Evolutionary conservation across 352 stramenopile genomes (phyloP).

Genomic region (Globisporangium ultimum): DNA sequence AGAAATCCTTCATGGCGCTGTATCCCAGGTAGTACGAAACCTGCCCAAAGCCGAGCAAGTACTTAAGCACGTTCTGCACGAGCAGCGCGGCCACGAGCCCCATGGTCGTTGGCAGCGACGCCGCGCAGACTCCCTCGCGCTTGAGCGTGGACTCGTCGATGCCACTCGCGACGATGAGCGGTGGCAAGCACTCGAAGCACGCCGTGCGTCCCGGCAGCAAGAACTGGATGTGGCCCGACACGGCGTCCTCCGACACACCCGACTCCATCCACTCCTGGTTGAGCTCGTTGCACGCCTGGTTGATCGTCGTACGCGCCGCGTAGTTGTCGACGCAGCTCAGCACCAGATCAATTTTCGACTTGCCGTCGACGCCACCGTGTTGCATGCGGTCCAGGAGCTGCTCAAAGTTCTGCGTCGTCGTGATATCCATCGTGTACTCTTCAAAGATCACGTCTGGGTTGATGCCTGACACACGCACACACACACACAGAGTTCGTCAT

Average conservation of each 20-base stretch:
- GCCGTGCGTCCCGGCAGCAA: slow-evolving; percentile 80
- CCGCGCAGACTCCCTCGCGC: slow-evolving; percentile 85
- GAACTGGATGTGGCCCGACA: slow-evolving; percentile 89
- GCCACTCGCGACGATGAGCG: slow-evolving; percentile 81
- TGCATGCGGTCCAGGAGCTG: slow-evolving; percentile 74
- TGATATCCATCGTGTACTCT: slow-evolving; percentile 87
- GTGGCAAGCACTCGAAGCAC: slow-evolving; percentile 88
- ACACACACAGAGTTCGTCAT: neutral
- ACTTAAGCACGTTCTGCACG: slow-evolving; percentile 89
- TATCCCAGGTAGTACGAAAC: slow-evolving; percentile 88
- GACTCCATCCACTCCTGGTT: slow-evolving; percentile 90
- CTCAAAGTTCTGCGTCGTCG: slow-evolving; percentile 81
- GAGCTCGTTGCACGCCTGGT: slow-evolving; percentile 86
- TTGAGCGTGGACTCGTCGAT: slow-evolving; percentile 87
- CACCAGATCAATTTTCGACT: slow-evolving; percentile 71
- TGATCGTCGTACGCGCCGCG: slow-evolving; percentile 80
- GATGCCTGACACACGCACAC: slow-evolving; percentile 41
- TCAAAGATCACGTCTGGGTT: slow-evolving; percentile 89
- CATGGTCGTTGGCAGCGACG: slow-evolving; percentile 89
- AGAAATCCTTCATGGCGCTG: slow-evolving; percentile 87
- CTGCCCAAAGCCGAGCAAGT: slow-evolving; percentile 79
- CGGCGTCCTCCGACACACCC: slow-evolving; percentile 87
- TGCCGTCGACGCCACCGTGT: slow-evolving; percentile 58
- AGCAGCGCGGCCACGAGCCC: slow-evolving; percentile 82
- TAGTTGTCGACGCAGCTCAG: slow-evolving; percentile 92